These are phyloP conservation scores for Monascus ruber DNA, from an alignment of 2,329 filamentous ascomycete genomes.

Conservation along the genomic window DNA sequence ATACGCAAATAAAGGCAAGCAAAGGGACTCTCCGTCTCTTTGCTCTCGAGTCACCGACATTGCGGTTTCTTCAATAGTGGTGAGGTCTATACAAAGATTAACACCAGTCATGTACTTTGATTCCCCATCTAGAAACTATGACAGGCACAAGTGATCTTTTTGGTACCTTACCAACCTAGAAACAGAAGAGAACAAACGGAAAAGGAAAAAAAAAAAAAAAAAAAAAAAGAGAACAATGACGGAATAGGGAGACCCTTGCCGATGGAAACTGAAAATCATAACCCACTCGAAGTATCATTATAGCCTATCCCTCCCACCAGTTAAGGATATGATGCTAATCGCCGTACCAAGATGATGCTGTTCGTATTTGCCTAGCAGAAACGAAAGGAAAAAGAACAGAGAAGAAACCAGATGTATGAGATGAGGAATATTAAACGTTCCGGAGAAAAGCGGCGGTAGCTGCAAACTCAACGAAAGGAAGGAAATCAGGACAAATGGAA, in stretches of 20 bases:
- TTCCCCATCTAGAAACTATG: constrained; percentile 7
- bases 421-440: background rate
- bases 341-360: constrained; percentile 3
- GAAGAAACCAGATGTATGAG: background rate
- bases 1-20: too few relatives aligned
- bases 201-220: constrained; percentile 5
- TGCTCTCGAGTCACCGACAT: background rate
- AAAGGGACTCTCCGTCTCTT: too few relatives aligned
- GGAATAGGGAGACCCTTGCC: constrained; percentile 2
- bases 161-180: constrained; percentile 8
- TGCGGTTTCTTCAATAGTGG: background rate
- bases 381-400: background rate
- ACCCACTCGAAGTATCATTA: constrained; percentile 2
- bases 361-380: constrained; percentile 1
- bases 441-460: background rate
- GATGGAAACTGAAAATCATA: background rate
- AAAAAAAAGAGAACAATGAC: background rate
- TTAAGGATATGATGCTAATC: constrained; percentile 4
- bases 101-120: constrained; percentile 3
- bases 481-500: constrained; percentile 72
- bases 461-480: constrained; percentile 5
- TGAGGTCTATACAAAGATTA: background rate
- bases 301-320: constrained; percentile 2
- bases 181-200: constrained; percentile 4
- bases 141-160: constrained; percentile 1